Evolutionary conservation across 192 early-diverging fungal species (phyloP), one percentile per base, ranked within the genome.

Genomic region (Coemansia sp.): DNA sequence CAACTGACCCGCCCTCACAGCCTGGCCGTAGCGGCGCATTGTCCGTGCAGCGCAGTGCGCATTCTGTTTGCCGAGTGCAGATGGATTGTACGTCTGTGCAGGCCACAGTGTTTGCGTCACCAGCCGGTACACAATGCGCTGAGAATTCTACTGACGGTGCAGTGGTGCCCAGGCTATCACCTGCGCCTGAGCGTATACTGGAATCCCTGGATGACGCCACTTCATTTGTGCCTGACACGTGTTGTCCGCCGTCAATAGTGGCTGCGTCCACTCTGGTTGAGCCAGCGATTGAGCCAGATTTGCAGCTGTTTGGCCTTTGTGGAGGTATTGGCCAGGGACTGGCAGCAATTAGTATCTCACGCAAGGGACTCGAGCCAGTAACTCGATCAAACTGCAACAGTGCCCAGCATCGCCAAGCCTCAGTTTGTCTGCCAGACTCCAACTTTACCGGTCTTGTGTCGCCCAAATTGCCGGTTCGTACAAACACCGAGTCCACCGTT

Each of bases 31-130:
- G 23, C 21, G 49, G 10, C 9, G 4, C 49, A 51, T 51, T 51
- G 49, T 21, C 21, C 21, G 21, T 51, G 15, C 23, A 26, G 24
- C 61, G 24, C 65, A 47, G 48, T 56, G 47, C 25, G 11, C 55
- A 68, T 48, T 44, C 26, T 44, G 70, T 72, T 20, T 14, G 10
- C 40, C 58, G 70, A 36, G 53, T 60, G 57, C 62, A 46, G 49
- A 21, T 64, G 23, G 68, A 64, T 48, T 28, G 21, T 44, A 25
- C 26, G 23, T 37, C 28, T 9, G 37, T 58, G 24, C 37, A 25
- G 37, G 40, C 38, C 5, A 17, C 40, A 44, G 40, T 8, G 31
- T 6, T 34, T 34, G 6, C 31, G 31, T 34, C 31, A 44, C 40
- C 11, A n/a, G 40, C n/a, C 0, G 14, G 15, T n/a, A 44, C 11